These are phyloP conservation scores for Suhomyces coccinellae DNA, from an alignment of 1,139 yeast species.

Conservation along the genomic window DNA sequence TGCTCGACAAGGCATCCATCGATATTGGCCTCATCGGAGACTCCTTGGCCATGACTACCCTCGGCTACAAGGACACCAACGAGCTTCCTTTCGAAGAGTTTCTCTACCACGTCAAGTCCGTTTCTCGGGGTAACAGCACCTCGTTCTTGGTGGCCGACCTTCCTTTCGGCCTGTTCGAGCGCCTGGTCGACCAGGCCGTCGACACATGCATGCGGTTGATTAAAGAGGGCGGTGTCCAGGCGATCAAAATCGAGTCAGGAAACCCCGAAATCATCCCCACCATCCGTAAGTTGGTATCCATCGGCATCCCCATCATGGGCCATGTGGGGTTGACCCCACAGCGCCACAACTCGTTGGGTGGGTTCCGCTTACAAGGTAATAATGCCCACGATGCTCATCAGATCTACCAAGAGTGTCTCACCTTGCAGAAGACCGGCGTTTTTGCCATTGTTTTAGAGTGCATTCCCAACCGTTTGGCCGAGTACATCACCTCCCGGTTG, in stretches of 20 bases:
- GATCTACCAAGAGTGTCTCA: conserved; percentile 67
- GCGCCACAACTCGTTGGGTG: conserved; percentile 74
- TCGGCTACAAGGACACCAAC: conserved; percentile 79
- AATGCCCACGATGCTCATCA: conserved; percentile 52
- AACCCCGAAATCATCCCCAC: conserved; percentile 47
- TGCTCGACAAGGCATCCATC: conserved; percentile 67
- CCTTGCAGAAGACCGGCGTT: conserved; percentile 75
- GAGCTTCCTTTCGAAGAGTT: conserved; percentile 78
- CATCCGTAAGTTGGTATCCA: conserved; percentile 50
- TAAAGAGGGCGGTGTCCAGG: conserved; percentile 66
- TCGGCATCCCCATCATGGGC: conserved; percentile 90
- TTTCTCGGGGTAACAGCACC: conserved; percentile 63
- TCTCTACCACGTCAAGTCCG: conserved; percentile 73
- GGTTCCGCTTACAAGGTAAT: conserved; percentile 85
- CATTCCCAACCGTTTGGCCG: conserved; percentile 75
- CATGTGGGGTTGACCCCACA: conserved; percentile 95
- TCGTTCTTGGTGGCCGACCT: conserved; percentile 82
- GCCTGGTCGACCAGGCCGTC: conserved; percentile 62
- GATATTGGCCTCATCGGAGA: conserved; percentile 87
- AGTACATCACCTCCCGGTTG: conserved; percentile 58
- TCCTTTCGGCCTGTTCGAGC: conserved; percentile 86
- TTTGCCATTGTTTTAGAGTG: conserved; percentile 81
- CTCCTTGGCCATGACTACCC: conserved; percentile 87
- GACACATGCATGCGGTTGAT: conserved; percentile 62
- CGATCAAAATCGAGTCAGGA: conserved; percentile 89